Conservation (phyloP, 345 rosid genomes). For the Rubroshorea leprosula region DNA sequence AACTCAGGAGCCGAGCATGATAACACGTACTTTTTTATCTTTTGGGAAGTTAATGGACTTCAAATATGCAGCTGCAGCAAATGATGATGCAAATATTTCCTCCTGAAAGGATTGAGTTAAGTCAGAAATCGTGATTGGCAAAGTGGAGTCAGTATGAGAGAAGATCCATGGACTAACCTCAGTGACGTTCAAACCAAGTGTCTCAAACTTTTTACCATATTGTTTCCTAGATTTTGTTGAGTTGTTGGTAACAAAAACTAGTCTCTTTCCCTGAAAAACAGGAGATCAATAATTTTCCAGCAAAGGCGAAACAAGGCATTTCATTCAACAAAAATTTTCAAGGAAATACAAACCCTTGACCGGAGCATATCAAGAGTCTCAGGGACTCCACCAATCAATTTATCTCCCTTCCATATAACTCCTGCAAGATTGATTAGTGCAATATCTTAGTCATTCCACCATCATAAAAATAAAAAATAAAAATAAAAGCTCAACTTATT, state of each 20-base stretch:
- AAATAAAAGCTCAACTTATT: neutral
- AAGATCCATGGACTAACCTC: slow-evolving; percentile 46
- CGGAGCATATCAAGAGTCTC: slow-evolving; percentile 94
- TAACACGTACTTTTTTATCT: slow-evolving; percentile 66
- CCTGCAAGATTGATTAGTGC: slow-evolving; percentile 37
- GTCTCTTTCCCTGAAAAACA: slow-evolving; percentile 68
- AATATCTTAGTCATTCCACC: neutral
- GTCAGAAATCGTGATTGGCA: neutral
- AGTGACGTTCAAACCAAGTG: slow-evolving; percentile 69
- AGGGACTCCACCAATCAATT: slow-evolving; percentile 86
- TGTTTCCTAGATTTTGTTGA: slow-evolving; percentile 97
- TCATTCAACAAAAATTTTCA: neutral
- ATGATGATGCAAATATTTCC: slow-evolving; percentile 94
- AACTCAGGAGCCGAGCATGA: neutral
- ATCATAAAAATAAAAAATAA: neutral
- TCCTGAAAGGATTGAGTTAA: slow-evolving; percentile 41
- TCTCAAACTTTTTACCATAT: slow-evolving; percentile 90
- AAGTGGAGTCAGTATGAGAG: neutral
- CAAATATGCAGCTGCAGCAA: slow-evolving; percentile 94
- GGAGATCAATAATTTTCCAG: neutral
- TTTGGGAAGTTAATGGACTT: slow-evolving; percentile 84
- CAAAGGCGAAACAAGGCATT: neutral
- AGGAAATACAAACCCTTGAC: slow-evolving; percentile 51
- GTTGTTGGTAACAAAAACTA: slow-evolving; percentile 94
- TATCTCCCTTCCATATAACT: slow-evolving; percentile 97